Conservation (phyloP, 768 basidiomycete species). For the Boletellus ananas region DNA sequence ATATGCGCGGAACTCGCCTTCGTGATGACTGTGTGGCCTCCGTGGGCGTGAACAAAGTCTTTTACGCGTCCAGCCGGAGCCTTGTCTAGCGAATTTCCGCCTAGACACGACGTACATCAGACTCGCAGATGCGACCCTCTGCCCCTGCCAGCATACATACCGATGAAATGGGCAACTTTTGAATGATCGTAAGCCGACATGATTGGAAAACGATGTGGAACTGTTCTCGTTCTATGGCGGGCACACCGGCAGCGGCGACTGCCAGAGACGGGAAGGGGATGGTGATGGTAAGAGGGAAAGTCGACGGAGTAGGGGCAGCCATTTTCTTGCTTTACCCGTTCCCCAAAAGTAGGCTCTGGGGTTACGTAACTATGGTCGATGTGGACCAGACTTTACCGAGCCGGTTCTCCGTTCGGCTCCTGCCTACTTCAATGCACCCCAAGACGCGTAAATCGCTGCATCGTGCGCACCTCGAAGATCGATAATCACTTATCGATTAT, state of each 20-base stretch:
- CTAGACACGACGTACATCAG: slow-evolving; percentile 39
- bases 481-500: slow-evolving; percentile 14
- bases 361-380: slow-evolving; percentile 28
- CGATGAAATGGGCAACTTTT: slow-evolving; percentile 63
- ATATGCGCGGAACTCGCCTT: slow-evolving; percentile 57
- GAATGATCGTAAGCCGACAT: slow-evolving; percentile 49
- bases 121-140: slow-evolving; percentile 6
- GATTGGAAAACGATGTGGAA: slow-evolving; percentile 5
- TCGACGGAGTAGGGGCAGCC: background rate
- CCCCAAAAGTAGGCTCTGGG: slow-evolving; percentile 33
- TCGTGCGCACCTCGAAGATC: slow-evolving; percentile 14
- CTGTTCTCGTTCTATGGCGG: slow-evolving; percentile 7
- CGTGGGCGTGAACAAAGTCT: slow-evolving; percentile 88
- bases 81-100: slow-evolving; percentile 87
- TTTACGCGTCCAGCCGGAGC: slow-evolving; percentile 75
- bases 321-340: slow-evolving; percentile 19
- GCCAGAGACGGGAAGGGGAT: slow-evolving; percentile 7
- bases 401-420: background rate
- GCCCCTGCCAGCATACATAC: slow-evolving; percentile 30
- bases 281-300: slow-evolving; percentile 21
- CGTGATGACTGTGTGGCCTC: slow-evolving; percentile 98
- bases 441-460: background rate
- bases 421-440: background rate
- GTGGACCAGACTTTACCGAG: background rate
- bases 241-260: slow-evolving; percentile 4